Conservation (phyloP, 2,329 filamentous ascomycete genomes). For the Mariannaea elegans region DNA sequence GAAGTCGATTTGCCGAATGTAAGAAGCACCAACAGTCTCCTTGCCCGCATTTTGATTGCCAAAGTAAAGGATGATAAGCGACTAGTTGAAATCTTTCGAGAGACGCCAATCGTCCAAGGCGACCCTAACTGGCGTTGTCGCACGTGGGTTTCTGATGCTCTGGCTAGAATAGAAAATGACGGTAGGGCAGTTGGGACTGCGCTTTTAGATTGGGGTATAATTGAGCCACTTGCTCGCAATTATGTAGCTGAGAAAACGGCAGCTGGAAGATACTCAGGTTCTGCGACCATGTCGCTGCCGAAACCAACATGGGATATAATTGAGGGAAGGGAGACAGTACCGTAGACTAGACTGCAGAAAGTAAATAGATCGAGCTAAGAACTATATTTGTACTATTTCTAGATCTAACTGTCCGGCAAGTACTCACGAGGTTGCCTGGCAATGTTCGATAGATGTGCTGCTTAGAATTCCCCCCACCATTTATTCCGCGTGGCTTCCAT, state of each 20-base stretch:
- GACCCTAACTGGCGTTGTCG: conserved; percentile 51
- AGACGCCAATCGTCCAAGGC: conserved; percentile 44
- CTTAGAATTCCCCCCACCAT: conserved; percentile 11
- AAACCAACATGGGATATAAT: conserved; percentile 45
- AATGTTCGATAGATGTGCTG: too few relatives aligned
- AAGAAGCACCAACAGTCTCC: conserved; percentile 38
- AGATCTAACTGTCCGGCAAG: too few relatives aligned
- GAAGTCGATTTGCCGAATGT: conserved; percentile 32
- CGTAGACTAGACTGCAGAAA: conserved; percentile 24
- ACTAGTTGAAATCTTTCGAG: conserved; percentile 44
- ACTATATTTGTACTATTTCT: too few relatives aligned
- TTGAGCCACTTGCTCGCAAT: conserved; percentile 44
- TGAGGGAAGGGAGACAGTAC: conserved; percentile 34
- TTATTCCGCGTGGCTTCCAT: conserved; percentile 15
- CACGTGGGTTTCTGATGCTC: conserved; percentile 48
- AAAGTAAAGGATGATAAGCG: conserved; percentile 48
- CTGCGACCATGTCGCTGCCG: conserved; percentile 23
- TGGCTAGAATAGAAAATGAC: conserved; percentile 46
- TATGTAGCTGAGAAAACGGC: conserved; percentile 48
- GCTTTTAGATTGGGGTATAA: conserved; percentile 47
- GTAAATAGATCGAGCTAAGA: too few relatives aligned
- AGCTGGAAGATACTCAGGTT: conserved; percentile 29
- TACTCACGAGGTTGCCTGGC: too few relatives aligned
- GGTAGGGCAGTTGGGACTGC: conserved; percentile 49
- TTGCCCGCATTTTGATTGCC: conserved; percentile 49